A percentile compares a stretch with the other conserved stretches of the same genome.
These are phyloP conservation scores for Euphrasia confusa DNA, from an alignment of 257 asterid species.

Conservation along the genomic window DNA sequence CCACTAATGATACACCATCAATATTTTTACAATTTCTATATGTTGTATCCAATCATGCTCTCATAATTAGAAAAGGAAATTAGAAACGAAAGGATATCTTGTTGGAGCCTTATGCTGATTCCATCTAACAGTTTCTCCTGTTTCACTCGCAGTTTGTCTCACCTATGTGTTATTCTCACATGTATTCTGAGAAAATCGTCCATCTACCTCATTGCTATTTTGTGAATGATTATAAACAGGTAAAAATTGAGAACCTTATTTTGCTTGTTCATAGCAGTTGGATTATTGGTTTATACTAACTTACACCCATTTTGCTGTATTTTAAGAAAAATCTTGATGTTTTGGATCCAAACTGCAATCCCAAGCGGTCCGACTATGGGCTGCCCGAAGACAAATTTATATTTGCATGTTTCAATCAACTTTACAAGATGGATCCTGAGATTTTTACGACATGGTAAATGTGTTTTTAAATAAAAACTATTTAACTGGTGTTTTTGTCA, in stretches of 20 bases:
- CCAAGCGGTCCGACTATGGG: constrained; percentile 90
- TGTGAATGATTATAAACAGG: constrained; percentile 98
- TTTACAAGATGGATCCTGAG: constrained; percentile 99
- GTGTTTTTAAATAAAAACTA: neutral
- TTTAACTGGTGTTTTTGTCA: constrained; percentile 1
- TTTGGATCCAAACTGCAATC: constrained; percentile 70
- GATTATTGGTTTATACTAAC: constrained; percentile 19
- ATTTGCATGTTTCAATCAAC: constrained; percentile 98
- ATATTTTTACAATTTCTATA: neutral
- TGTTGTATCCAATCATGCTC: neutral
- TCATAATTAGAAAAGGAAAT: too few relatives aligned
- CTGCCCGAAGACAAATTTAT: constrained; percentile 89
- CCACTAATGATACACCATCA: neutral
- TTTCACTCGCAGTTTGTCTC: constrained; percentile 76
- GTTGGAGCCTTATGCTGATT: neutral
- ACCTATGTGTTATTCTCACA: constrained; percentile 67
- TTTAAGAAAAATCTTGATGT: constrained; percentile 86
- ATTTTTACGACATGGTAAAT: constrained; percentile 74
- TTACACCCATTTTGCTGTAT: constrained; percentile 18
- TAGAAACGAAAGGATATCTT: neutral
- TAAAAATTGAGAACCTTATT: constrained; percentile 25
- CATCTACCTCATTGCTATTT: constrained; percentile 97
- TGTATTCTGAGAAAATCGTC: constrained; percentile 92
- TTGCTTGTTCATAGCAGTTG: neutral
- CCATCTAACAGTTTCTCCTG: constrained; percentile 14